Evolutionary conservation across 2,329 filamentous ascomycete genomes (phyloP).

Genomic region (Fusarium annulatum): DNA sequence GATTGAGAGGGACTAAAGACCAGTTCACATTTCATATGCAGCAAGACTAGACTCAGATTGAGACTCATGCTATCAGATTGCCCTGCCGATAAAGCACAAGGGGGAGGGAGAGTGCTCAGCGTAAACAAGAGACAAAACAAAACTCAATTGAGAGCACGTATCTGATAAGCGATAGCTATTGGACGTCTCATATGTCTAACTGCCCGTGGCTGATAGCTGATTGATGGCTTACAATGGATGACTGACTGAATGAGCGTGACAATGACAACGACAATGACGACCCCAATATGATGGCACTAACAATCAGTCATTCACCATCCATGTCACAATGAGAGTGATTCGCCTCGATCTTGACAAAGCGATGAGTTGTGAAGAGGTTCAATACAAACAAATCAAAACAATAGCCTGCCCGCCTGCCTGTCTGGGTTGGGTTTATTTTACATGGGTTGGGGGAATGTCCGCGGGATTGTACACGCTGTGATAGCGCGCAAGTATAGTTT

Average conservation of each 20-base stretch:
- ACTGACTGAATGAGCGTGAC: background rate
- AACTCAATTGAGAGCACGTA: slow-evolving; percentile 20
- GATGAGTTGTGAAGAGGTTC: slow-evolving; percentile 5
- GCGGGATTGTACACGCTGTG: slow-evolving; percentile 1
- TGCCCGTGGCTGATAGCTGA: slow-evolving; percentile 32
- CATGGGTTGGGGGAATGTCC: slow-evolving; percentile 31
- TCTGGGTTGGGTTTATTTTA: background rate
- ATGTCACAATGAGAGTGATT: slow-evolving; percentile 18
- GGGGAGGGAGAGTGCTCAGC: slow-evolving; percentile 8
- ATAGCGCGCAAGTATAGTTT: slow-evolving; percentile 4
- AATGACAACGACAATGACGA: slow-evolving; percentile 6
- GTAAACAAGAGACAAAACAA: slow-evolving; percentile 28
- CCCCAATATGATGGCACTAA: slow-evolving; percentile 2
- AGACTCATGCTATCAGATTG: slow-evolving; percentile 15
- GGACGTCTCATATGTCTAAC: slow-evolving; percentile 9
- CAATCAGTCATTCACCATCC: slow-evolving; percentile 17
- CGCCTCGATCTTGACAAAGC: slow-evolving; percentile 21
- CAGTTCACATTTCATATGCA: slow-evolving; percentile 1
- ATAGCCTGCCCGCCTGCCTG: slow-evolving; percentile 5
- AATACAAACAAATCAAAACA: slow-evolving; percentile 20
- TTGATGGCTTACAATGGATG: slow-evolving; percentile 20
- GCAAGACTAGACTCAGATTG: slow-evolving; percentile 14
- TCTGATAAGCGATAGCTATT: slow-evolving; percentile 11
- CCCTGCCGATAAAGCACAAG: slow-evolving; percentile 12
- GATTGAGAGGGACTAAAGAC: slow-evolving; percentile 15